These are phyloP conservation scores for Ilyonectria mors-panacis DNA, from an alignment of 2,329 filamentous ascomycete genomes.

Conservation along the genomic window DNA sequence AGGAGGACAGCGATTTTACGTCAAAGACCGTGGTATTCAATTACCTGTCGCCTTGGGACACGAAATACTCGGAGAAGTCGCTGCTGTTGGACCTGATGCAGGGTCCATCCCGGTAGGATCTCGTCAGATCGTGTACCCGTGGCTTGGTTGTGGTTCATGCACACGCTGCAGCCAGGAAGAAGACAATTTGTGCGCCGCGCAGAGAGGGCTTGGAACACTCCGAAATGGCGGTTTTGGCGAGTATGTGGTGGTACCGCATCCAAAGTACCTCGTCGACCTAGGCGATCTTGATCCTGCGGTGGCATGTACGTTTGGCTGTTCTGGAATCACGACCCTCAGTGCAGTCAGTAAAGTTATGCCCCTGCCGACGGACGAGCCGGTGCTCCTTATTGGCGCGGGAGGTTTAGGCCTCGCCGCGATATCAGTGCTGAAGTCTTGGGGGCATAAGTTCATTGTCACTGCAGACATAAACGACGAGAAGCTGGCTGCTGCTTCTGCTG, in stretches of 20 bases:
- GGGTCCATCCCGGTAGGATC: slow-evolving; percentile 11
- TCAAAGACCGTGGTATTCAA: slow-evolving; percentile 31
- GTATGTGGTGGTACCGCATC: slow-evolving; percentile 25
- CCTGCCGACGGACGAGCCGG: slow-evolving; percentile 17
- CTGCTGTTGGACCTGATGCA: slow-evolving; percentile 22
- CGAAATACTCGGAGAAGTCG: slow-evolving; percentile 27
- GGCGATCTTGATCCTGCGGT: slow-evolving; percentile 28
- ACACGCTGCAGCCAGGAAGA: slow-evolving; percentile 31
- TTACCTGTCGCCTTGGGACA: slow-evolving; percentile 26
- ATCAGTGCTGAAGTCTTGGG: slow-evolving; percentile 18
- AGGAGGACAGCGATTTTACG: slow-evolving; percentile 26
- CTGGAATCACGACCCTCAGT: slow-evolving; percentile 30
- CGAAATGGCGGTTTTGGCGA: slow-evolving; percentile 28
- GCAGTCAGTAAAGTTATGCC: slow-evolving; percentile 29
- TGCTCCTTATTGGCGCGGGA: slow-evolving; percentile 26
- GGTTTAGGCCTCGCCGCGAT: slow-evolving; percentile 27
- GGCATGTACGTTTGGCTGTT: slow-evolving; percentile 26
- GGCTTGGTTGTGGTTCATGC: slow-evolving; percentile 26
- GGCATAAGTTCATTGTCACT: slow-evolving; percentile 24
- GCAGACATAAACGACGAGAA: slow-evolving; percentile 27
- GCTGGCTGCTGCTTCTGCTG: slow-evolving; percentile 9
- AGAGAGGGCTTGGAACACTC: slow-evolving; percentile 25
- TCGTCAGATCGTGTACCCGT: slow-evolving; percentile 29
- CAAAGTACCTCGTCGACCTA: slow-evolving; percentile 25
- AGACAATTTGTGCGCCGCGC: slow-evolving; percentile 24